phyloP scores from a whole-genome alignment of 2,329 filamentous ascomycete genomes.

The Hypoxylon sp. region DNA sequence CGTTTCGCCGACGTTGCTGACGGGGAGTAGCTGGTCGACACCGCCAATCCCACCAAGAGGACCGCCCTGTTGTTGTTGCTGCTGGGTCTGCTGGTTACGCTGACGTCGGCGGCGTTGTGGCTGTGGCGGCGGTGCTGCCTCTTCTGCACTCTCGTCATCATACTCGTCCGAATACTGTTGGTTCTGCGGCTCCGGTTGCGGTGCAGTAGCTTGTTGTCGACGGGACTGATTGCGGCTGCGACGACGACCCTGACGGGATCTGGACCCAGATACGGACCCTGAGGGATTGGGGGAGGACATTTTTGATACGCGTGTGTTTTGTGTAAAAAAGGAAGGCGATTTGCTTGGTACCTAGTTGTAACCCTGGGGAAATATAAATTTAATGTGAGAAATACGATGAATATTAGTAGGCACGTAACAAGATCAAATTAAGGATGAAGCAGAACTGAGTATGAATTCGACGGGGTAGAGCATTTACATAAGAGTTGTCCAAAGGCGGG shows the following conservation, averaged over 20 bases:
- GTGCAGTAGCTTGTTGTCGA: slow-evolving; percentile 44
- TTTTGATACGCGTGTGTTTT: slow-evolving; percentile 5
- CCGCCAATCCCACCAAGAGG: slow-evolving; percentile 50
- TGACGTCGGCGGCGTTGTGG: slow-evolving; percentile 45
- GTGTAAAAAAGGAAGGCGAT: slow-evolving; percentile 5
- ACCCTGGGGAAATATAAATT: neutral
- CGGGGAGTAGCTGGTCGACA: slow-evolving; percentile 49
- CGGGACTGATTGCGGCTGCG: slow-evolving; percentile 49
- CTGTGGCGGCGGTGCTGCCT: slow-evolving; percentile 49
- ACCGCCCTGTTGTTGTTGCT: slow-evolving; percentile 46
- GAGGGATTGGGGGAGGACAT: slow-evolving; percentile 51
- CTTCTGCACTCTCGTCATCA: slow-evolving; percentile 48
- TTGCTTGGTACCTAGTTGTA: too few relatives aligned
- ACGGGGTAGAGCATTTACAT: slow-evolving; percentile 43
- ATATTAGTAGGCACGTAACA: neutral
- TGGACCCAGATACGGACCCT: slow-evolving; percentile 37
- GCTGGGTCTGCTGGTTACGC: slow-evolving; percentile 37
- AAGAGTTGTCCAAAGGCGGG: slow-evolving; percentile 12
- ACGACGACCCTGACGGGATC: slow-evolving; percentile 48
- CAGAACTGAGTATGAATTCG: neutral
- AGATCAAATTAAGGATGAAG: neutral
- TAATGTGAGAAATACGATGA: neutral
- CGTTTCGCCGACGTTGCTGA: slow-evolving; percentile 52
- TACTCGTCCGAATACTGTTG: slow-evolving; percentile 47
- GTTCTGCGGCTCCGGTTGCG: slow-evolving; percentile 45